Percentiles rank a stretch among this genome's conserved stretches.
Conservation (phyloP, 805 yeast species). For the Yarrowia hollandica region DNA sequence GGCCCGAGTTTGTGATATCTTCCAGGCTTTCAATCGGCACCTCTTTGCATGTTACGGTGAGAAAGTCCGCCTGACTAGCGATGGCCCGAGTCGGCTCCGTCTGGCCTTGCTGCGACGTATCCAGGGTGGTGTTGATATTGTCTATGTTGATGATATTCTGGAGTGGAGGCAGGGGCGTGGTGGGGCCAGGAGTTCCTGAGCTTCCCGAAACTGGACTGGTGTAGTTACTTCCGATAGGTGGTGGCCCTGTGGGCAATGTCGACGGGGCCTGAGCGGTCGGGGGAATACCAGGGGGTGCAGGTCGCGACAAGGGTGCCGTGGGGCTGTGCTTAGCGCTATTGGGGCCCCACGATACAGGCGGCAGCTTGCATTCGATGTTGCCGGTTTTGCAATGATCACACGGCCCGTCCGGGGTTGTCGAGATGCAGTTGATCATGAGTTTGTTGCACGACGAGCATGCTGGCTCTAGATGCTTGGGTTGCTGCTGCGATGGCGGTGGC, state of each 20-base stretch:
- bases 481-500: neutral
- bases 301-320: too few relatives aligned
- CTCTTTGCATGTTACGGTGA: slow-evolving; percentile 20
- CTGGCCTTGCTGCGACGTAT: neutral
- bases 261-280: too few relatives aligned
- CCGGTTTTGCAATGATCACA: slow-evolving; percentile 1
- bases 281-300: too few relatives aligned
- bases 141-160: slow-evolving; percentile 4
- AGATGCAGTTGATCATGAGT: slow-evolving; percentile 23
- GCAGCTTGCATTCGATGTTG: neutral
- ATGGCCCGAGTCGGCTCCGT: neutral
- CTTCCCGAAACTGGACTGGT: neutral
- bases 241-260: neutral
- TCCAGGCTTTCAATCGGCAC: slow-evolving; percentile 7
- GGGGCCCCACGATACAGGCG: too few relatives aligned
- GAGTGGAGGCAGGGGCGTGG: neutral
- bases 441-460: slow-evolving; percentile 4
- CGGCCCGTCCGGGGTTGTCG: neutral
- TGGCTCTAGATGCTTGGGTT: neutral
- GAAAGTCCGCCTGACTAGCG: slow-evolving; percentile 4
- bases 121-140: neutral
- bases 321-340: too few relatives aligned
- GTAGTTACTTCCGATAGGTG: neutral
- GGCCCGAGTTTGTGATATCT: slow-evolving; percentile 10
- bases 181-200: neutral